phyloP scores from a whole-genome alignment of 2,329 filamentous ascomycete genomes.

The Penicillium sp. region DNA sequence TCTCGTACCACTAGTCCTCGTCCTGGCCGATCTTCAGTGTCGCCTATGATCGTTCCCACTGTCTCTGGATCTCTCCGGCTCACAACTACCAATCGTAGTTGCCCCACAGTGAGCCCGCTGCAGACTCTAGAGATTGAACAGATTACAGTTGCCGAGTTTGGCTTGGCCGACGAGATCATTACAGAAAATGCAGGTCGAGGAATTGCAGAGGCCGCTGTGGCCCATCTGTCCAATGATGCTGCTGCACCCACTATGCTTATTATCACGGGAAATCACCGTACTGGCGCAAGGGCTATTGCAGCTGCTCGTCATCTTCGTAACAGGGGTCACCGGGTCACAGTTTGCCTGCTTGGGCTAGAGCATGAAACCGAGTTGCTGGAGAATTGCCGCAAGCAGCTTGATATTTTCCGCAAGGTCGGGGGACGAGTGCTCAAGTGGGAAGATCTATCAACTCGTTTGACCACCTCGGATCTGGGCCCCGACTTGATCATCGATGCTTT shows the following conservation, averaged over 20 bases:
- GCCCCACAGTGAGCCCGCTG: slow-evolving; percentile 63
- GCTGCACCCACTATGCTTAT: slow-evolving; percentile 65
- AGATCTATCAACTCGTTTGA: slow-evolving; percentile 52
- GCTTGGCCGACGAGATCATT: slow-evolving; percentile 84
- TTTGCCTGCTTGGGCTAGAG: slow-evolving; percentile 83
- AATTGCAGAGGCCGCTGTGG: slow-evolving; percentile 74
- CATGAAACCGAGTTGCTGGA: slow-evolving; percentile 78
- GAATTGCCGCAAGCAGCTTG: slow-evolving; percentile 75
- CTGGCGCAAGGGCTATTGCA: slow-evolving; percentile 77
- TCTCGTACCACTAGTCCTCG: slow-evolving; percentile 43
- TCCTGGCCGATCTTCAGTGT: slow-evolving; percentile 44
- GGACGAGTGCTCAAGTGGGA: slow-evolving; percentile 67
- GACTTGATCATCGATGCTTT: slow-evolving; percentile 87
- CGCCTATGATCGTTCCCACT: slow-evolving; percentile 41
- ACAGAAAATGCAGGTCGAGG: slow-evolving; percentile 87
- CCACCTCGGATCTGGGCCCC: slow-evolving; percentile 61
- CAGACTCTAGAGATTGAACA: slow-evolving; percentile 93
- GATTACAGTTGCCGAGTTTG: slow-evolving; percentile 81
- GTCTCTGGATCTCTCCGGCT: slow-evolving; percentile 49
- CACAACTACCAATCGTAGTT: slow-evolving; percentile 54
- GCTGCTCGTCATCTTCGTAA: slow-evolving; percentile 84
- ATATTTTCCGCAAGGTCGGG: slow-evolving; percentile 79
- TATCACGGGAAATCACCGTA: slow-evolving; percentile 93
- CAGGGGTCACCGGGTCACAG: slow-evolving; percentile 74
- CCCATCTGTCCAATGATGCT: slow-evolving; percentile 61